Evolutionary conservation across 768 basidiomycete genomes (phyloP), one percentile per base, ranked within the genome.

Genomic region (Lactarius vividus): DNA sequence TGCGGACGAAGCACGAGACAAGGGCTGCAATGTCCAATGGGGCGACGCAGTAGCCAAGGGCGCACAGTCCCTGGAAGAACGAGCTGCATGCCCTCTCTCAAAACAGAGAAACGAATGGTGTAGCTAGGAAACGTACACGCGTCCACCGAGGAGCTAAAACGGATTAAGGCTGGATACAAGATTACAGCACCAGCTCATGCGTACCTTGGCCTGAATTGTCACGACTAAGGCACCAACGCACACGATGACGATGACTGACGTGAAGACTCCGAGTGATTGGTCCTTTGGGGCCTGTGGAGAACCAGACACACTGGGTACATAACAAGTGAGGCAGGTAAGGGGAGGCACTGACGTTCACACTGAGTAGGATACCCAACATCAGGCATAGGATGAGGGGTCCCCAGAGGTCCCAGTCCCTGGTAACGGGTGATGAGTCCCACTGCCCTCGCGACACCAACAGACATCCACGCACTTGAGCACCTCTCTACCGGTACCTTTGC

Each of bases 401-500:
- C 96, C 96, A 98, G 29, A 98, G 82, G 77, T 98, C 96, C 96
- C 96, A 98, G 74, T 98, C 96, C 69, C 94, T 94, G 73, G 3
- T 40, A 15, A 26, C 31, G 23, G 37, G 16, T 16, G 4, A 56
- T 13, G 15, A 28, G 16, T 42, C 33, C 52, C 46, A 52, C 20
- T 37, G 35, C 70, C n/a, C 70, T 62, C 53, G 35, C 5, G n/a
- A 52, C 16, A 57, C 31, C 46, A 15, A 63, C 35, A 40, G 39
- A 37, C 13, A 64, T 29, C 33, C 23, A 63, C 82, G 61, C 52
- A 92, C 96, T 82, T 84, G 55, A 95, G 78, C 5, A 95, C 91
- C 78, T 95, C 94, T 57, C 92, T 87, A 13, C 86, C 86, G 6
- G 81, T 82, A 8, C 87, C 80, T 67, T 84, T 83, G 63, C 90